These are phyloP conservation scores for Ampelomyces quisqualis DNA, from an alignment of 2,329 filamentous ascomycete species.

Conservation along the genomic window DNA sequence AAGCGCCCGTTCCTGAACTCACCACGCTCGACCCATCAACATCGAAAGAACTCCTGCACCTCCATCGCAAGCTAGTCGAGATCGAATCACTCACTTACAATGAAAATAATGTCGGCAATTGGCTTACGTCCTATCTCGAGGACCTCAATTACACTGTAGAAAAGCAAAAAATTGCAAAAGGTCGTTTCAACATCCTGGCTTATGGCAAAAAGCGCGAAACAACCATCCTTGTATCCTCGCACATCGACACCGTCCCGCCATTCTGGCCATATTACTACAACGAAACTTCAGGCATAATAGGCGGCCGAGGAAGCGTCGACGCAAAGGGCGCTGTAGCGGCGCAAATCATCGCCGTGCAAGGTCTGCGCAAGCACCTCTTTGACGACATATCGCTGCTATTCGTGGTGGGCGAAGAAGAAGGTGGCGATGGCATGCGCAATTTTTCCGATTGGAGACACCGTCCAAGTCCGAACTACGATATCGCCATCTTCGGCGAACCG, in stretches of 20 bases:
- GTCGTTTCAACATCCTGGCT: conserved; percentile 76
- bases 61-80: conserved; percentile 74
- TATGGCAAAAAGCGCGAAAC: conserved; percentile 57
- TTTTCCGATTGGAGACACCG: conserved; percentile 41
- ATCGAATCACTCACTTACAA: conserved; percentile 70
- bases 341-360: conserved; percentile 67
- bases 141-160: conserved; percentile 63
- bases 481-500: conserved; percentile 88
- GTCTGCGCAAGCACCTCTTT: conserved; percentile 49
- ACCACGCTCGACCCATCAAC: conserved; percentile 20
- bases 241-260: conserved; percentile 75
- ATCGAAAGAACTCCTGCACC: conserved; percentile 59
- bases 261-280: conserved; percentile 66
- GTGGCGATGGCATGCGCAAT: conserved; percentile 75
- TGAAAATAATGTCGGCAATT: conserved; percentile 68
- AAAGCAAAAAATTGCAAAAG: conserved; percentile 54
- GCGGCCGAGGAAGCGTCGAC: conserved; percentile 72
- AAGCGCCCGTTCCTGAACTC: conserved; percentile 8
- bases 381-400: conserved; percentile 57
- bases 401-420: conserved; percentile 79
- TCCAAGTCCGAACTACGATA: conserved; percentile 53
- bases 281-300: conserved; percentile 55
- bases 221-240: conserved; percentile 69
- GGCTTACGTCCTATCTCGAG: conserved; percentile 67
- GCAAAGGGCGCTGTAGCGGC: conserved; percentile 63